Evolutionary conservation across 306 rosid genomes (phyloP).

Genomic region (Dryas octopetala): DNA sequence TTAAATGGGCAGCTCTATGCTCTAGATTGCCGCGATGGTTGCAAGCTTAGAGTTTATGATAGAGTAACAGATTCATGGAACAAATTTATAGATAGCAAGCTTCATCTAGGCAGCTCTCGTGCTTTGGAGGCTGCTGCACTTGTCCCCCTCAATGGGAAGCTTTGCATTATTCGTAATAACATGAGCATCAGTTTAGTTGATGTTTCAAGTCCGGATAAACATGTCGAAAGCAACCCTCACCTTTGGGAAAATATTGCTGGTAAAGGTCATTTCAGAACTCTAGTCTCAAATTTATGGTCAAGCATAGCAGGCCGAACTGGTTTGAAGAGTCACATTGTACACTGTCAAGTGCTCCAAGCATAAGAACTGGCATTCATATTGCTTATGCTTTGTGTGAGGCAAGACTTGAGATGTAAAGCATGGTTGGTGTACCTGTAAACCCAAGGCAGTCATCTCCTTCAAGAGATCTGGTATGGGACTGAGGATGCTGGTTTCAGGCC

Average conservation of each 20-base stretch:
- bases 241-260: slow-evolving; percentile 98
- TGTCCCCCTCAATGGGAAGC: slow-evolving; percentile 91
- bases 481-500: slow-evolving; percentile 5
- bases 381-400: slow-evolving; percentile 28
- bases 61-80: slow-evolving; percentile 80
- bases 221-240: slow-evolving; percentile 75
- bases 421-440: not conserved
- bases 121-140: slow-evolving; percentile 96
- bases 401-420: slow-evolving; percentile 21
- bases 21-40: slow-evolving; percentile 89
- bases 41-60: slow-evolving; percentile 91
- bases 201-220: slow-evolving; percentile 62
- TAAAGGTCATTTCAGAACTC: slow-evolving; percentile 72
- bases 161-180: slow-evolving; percentile 93
- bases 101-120: slow-evolving; percentile 87
- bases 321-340: slow-evolving; percentile 94
- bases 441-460: not conserved
- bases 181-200: slow-evolving; percentile 98
- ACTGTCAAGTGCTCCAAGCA: slow-evolving; percentile 97
- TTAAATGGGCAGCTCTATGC: slow-evolving; percentile 85
- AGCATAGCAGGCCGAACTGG: slow-evolving; percentile 85
- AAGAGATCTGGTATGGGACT: not conserved
- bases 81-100: slow-evolving; percentile 92
- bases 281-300: slow-evolving; percentile 84
- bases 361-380: slow-evolving; percentile 35